These are phyloP conservation scores for Solanum lycopersicoides DNA, from an alignment of 257 asterid species.

Conservation along the genomic window DNA sequence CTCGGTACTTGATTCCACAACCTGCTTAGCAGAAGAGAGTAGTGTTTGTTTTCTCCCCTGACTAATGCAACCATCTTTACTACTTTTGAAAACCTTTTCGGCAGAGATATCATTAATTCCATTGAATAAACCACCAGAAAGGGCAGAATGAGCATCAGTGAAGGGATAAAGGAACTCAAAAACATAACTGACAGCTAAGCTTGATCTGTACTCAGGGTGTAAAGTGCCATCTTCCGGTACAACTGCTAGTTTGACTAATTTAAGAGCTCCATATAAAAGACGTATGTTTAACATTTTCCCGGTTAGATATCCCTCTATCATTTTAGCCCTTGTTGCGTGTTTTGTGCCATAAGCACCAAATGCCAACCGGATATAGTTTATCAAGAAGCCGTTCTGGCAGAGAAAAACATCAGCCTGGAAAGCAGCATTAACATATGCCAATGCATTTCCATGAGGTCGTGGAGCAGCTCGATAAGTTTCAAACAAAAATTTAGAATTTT, in stretches of 20 bases:
- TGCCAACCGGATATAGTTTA: background rate
- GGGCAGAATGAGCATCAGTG: background rate
- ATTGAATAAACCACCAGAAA: background rate
- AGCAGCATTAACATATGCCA: background rate
- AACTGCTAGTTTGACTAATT: background rate
- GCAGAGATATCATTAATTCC: background rate
- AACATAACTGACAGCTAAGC: background rate
- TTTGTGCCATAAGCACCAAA: background rate
- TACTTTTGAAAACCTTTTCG: background rate
- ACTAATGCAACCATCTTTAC: background rate
- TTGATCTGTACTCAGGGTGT: background rate
- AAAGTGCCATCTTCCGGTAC: background rate
- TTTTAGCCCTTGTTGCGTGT: background rate
- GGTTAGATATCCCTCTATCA: background rate
- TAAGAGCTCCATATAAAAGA: background rate
- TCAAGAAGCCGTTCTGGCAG: background rate
- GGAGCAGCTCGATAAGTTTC: background rate
- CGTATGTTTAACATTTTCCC: background rate
- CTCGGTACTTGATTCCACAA: background rate
- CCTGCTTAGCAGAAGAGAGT: background rate
- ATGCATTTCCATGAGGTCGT: background rate
- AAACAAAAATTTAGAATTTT: background rate
- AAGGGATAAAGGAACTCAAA: background rate
- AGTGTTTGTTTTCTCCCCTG: background rate
- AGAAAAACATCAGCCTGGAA: background rate